Evolutionary conservation across 1,284 basidiomycete species (phyloP).

Genomic region (Salmacisia buchloeana): DNA sequence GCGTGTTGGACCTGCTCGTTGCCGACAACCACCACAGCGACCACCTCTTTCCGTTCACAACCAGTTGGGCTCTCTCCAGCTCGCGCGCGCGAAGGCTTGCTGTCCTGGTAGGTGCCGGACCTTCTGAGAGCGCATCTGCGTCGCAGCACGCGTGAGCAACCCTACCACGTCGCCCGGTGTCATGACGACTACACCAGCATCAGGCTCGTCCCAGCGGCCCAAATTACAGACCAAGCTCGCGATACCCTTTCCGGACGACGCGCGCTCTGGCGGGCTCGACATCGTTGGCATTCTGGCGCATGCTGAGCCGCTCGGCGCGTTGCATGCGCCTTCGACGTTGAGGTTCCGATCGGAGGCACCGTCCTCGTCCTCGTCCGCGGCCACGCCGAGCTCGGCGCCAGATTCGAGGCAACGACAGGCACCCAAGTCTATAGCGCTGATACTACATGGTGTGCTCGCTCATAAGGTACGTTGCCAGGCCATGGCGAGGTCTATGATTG

Average conservation of each 20-base stretch:
- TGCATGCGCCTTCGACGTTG: slow-evolving; percentile 17
- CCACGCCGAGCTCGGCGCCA: background rate
- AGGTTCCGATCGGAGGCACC: slow-evolving; percentile 11
- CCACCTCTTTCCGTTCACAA: too few relatives aligned
- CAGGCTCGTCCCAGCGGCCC: too few relatives aligned
- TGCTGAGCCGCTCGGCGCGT: slow-evolving; percentile 18
- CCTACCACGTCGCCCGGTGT: too few relatives aligned
- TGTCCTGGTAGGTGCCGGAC: too few relatives aligned
- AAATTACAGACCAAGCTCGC: slow-evolving; percentile 23
- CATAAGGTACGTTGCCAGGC: slow-evolving; percentile 34
- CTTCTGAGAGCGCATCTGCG: too few relatives aligned
- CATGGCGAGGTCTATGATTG: background rate
- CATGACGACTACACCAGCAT: too few relatives aligned
- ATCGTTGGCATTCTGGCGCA: slow-evolving; percentile 32
- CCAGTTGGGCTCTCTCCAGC: too few relatives aligned
- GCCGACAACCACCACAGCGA: too few relatives aligned
- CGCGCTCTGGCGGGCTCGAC: slow-evolving; percentile 20
- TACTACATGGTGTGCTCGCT: slow-evolving; percentile 37
- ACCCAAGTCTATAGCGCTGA: slow-evolving; percentile 24
- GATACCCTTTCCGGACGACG: slow-evolving; percentile 23
- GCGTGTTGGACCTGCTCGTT: too few relatives aligned
- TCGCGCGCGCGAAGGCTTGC: too few relatives aligned
- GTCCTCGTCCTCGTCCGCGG: slow-evolving; percentile 12
- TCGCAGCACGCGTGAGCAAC: too few relatives aligned
- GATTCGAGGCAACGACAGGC: background rate